phyloP scores from a whole-genome alignment of 306 rosid species.

The Abrus pulchellus region DNA sequence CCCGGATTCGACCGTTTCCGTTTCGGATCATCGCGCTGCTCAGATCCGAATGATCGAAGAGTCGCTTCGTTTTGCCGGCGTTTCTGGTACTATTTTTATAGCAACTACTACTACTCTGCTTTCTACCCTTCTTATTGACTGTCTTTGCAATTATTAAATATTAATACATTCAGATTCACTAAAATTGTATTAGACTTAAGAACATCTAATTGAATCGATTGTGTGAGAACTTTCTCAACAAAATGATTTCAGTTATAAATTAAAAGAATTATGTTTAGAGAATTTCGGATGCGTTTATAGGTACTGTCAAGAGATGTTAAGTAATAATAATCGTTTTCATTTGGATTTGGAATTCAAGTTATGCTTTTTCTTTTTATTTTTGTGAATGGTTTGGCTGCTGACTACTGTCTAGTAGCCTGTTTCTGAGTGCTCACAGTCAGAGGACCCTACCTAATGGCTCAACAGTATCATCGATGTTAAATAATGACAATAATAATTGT shows the following conservation, averaged over 20 bases:
- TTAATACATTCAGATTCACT: not conserved
- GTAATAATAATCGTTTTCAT: not conserved
- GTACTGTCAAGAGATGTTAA: not conserved
- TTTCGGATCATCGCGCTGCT: conserved; percentile 81
- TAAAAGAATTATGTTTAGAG: no score
- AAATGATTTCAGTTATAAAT: not conserved
- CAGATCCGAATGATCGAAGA: conserved; percentile 90
- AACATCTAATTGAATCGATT: not conserved
- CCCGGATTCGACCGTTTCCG: conserved; percentile 57
- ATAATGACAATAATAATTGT: no score
- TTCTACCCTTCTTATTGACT: not conserved
- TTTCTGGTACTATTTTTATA: conserved; percentile 40
- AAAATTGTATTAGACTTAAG: not conserved
- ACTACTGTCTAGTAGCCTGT: no score
- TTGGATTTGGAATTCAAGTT: not conserved
- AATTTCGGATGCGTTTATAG: no score
- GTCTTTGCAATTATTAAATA: not conserved
- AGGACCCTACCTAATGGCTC: no score
- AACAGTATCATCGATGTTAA: no score
- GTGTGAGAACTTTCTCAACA: not conserved
- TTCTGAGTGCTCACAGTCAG: no score
- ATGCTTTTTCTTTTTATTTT: no score
- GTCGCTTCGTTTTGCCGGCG: conserved; percentile 71
- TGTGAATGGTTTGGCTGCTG: no score
- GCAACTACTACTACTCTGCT: not conserved